Evolutionary conservation across 164 flowering plant species (phyloP), one percentile per base, ranked within the genome.

Genomic region (Stephania japonica): DNA sequence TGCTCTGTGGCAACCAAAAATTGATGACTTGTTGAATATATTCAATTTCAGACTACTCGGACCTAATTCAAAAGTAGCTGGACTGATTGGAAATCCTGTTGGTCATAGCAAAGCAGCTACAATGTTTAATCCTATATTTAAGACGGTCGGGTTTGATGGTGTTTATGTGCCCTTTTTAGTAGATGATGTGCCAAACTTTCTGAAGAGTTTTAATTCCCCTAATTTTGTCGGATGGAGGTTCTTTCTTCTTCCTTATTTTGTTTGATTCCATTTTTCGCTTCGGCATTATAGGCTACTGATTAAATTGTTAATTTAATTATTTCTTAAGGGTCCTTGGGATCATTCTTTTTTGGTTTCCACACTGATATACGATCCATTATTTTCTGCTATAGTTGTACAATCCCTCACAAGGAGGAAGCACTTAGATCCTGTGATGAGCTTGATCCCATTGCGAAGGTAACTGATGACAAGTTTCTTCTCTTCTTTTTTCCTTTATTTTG

Each of bases 61-160:
- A 32, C 38, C 38, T 32, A 82, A 84, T 56, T 84, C 87, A 47
- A 81, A 81, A 75, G 78, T 87, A 50, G 84, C 75, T 77, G 90
- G 90, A 41, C 83, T 87, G 24, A 81, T 87, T 50, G 80, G 85
- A 49, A 87, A 87, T n/a, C 90, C 88, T 64, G 87, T 85, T 9
- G 77, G 86, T 70, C 90, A 87, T 74, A 84, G 86, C 70, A 87
- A 87, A 79, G 85, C 86, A 66, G 87, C 90, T 63, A 53, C 84
- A 70, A 75, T 87, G 72, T 84, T 84, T 44, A 87, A 85, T 79
- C 83, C 84, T 42, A 67, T 86, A 42, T 84, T 87, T 67, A 81
- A 81, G 75, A 76, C 77, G 70, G 86, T 56, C 9, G 85, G 83
- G 18, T 85, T 68, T 74, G 80, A 87, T 73, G 90, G 86, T 43